Evolutionary conservation across 768 basidiomycete species (phyloP).

Genomic region (Bullera alba): DNA sequence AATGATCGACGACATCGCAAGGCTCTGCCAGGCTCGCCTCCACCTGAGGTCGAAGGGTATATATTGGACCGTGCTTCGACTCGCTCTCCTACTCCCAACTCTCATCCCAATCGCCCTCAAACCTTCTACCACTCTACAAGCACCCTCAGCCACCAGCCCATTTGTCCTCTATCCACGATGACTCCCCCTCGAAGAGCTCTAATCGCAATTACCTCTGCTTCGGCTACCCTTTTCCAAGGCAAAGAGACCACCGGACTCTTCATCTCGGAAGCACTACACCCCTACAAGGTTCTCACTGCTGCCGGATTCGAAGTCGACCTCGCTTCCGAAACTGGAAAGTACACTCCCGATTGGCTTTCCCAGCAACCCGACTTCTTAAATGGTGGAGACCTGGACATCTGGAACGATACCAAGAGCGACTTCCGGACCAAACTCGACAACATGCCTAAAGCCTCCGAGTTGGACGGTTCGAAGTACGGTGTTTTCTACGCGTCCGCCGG

Average conservation of each 20-base stretch:
- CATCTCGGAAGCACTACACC: constrained; percentile 5
- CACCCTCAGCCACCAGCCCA: no score
- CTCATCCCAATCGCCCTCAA: no score
- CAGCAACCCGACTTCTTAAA: constrained; percentile 7
- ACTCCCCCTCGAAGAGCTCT: neutral
- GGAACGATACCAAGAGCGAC: constrained; percentile 8
- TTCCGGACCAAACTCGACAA: constrained; percentile 5
- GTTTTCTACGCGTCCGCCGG: constrained; percentile 6
- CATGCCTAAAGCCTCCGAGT: neutral
- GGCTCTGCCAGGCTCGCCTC: no score
- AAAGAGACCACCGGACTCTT: constrained; percentile 2
- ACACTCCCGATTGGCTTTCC: constrained; percentile 4
- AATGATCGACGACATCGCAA: no score
- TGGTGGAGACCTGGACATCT: constrained; percentile 1
- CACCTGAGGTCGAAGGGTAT: no score
- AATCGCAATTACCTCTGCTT: constrained; percentile 1
- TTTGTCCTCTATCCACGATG: no score
- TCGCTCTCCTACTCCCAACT: no score
- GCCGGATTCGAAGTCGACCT: constrained; percentile 8
- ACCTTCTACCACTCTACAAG: no score
- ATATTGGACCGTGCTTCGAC: no score
- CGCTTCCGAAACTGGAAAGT: constrained; percentile 3
- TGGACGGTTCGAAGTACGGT: neutral
- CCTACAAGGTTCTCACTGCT: neutral
- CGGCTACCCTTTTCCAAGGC: constrained; percentile 1